Base-by-base conservation (phyloP, 176 grass and related monocot genomes). In the Triticum timopheevii region DNA sequence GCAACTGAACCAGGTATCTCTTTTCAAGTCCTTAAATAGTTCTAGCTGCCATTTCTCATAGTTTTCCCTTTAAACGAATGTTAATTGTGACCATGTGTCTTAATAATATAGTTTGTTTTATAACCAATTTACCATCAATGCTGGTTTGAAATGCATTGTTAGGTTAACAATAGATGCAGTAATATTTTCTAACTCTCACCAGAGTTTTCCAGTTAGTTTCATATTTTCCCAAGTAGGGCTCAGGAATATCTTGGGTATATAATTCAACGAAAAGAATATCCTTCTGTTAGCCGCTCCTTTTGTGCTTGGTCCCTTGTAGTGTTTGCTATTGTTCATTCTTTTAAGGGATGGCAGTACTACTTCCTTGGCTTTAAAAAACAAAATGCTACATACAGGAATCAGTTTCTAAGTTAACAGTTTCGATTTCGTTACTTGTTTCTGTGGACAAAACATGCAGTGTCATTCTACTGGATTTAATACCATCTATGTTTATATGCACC, bases 1-100 rank as follows among this genome's bases (percentile, higher is more conserved):
- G 95, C 95, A 78, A 90, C 86, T 52, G 85, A 97, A 93, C 91
- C 93, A 86, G 93, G 95, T 97, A 86, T 31, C 56, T 61, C 77
- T 50, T 83, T 24, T 65, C 28, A 85, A 36, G 13, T 36, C 3
- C 22, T 45, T 76, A 20, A 45, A 77, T 64, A 23, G 30, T 65
- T 65, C 20, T 63, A 77, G 34, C 68, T 80, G 65, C 40, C 23
- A 12, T 78, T 79, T 61, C 24, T 42, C 15, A 58, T 80, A 80
- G 76, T n/a, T 79, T 69, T 31, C 17, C 30, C 40, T 56, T 24
- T 2, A 6, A 39, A 22, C 7, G 13, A 76, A 65, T 65, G 22
- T 16, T 75, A 47, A 64, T 34, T 49, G 13, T 85, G 19, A 31
- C 10, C 30, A 54, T 54, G 20, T 54, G 12, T 77, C 74, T 19